Conservation (phyloP, 2,329 filamentous ascomycete genomes). For the Mycogone perniciosa region DNA sequence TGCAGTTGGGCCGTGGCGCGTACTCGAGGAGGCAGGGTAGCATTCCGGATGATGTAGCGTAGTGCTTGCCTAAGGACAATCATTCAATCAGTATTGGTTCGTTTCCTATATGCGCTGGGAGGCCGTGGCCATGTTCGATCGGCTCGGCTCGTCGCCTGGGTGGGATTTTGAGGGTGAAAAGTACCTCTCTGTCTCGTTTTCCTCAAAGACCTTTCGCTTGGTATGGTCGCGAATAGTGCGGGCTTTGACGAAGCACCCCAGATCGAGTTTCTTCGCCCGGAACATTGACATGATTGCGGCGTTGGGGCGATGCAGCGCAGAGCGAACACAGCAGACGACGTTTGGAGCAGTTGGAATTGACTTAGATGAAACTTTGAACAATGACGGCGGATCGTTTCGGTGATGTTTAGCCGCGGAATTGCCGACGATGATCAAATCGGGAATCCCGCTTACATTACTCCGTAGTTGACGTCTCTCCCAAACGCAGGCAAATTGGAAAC, state of each 20-base stretch:
- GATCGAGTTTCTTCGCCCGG: slow-evolving; percentile 80
- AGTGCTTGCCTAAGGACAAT: slow-evolving; percentile 69
- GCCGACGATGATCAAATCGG: neutral
- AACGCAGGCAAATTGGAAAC: no score
- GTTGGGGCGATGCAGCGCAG: neutral
- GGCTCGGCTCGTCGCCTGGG: neutral
- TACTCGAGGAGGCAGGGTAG: slow-evolving; percentile 70
- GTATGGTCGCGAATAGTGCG: slow-evolving; percentile 89
- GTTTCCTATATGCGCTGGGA: neutral
- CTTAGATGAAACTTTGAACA: neutral
- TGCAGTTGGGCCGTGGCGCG: slow-evolving; percentile 91
- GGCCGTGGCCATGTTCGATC: neutral
- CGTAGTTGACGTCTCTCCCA: no score
- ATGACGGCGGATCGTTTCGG: neutral
- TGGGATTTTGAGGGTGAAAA: slow-evolving; percentile 9
- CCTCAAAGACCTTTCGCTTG: slow-evolving; percentile 87
- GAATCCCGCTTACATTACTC: no score
- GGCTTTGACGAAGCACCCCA: slow-evolving; percentile 82
- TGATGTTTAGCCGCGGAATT: neutral
- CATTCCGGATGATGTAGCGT: slow-evolving; percentile 90
- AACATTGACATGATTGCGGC: slow-evolving; percentile 69
- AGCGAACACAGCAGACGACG: neutral
- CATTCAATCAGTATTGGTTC: neutral
- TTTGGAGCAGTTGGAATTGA: neutral
- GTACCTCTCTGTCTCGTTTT: slow-evolving; percentile 83